Percentiles rank a stretch among this genome's conserved stretches.
phyloP scores from a whole-genome alignment of 257 asterid genomes.

The Gardenia jasminoides region DNA sequence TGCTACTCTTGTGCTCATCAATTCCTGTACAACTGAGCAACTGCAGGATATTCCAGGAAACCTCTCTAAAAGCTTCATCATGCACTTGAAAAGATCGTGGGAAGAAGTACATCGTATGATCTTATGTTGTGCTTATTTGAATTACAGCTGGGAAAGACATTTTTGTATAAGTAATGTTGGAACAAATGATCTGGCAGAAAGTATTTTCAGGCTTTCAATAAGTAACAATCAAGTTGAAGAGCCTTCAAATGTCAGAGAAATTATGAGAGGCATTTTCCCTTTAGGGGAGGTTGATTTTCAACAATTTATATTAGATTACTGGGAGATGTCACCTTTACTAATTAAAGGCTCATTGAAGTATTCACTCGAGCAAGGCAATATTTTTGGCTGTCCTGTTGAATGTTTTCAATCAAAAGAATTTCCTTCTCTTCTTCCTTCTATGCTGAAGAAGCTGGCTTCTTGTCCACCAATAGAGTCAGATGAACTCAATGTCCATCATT shows the following conservation, averaged over 20 bases:
- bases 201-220: slow-evolving; percentile 61
- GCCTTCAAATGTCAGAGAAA: slow-evolving; percentile 24
- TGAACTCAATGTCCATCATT: slow-evolving; percentile 53
- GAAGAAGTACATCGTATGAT: slow-evolving; percentile 36
- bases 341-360: slow-evolving; percentile 35
- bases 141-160: slow-evolving; percentile 17
- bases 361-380: slow-evolving; percentile 26
- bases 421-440: slow-evolving; percentile 41
- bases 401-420: slow-evolving; percentile 42
- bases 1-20: slow-evolving; percentile 52
- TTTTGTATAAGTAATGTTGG: slow-evolving; percentile 36
- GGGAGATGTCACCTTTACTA: slow-evolving; percentile 65
- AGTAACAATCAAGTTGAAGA: slow-evolving; percentile 13
- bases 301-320: slow-evolving; percentile 44
- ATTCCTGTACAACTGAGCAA: slow-evolving; percentile 50
- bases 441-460: slow-evolving; percentile 48
- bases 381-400: slow-evolving; percentile 44
- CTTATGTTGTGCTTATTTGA: slow-evolving; percentile 23
- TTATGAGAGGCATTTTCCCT: slow-evolving; percentile 39
- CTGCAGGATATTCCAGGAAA: slow-evolving; percentile 44
- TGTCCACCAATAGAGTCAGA: slow-evolving; percentile 73
- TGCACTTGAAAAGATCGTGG: slow-evolving; percentile 43
- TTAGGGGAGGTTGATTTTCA: slow-evolving; percentile 33
- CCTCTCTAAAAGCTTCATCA: slow-evolving; percentile 30
- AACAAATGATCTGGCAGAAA: slow-evolving; percentile 48